Conservation (phyloP, 805 yeast species). For the Starmerella riodocensis region DNA sequence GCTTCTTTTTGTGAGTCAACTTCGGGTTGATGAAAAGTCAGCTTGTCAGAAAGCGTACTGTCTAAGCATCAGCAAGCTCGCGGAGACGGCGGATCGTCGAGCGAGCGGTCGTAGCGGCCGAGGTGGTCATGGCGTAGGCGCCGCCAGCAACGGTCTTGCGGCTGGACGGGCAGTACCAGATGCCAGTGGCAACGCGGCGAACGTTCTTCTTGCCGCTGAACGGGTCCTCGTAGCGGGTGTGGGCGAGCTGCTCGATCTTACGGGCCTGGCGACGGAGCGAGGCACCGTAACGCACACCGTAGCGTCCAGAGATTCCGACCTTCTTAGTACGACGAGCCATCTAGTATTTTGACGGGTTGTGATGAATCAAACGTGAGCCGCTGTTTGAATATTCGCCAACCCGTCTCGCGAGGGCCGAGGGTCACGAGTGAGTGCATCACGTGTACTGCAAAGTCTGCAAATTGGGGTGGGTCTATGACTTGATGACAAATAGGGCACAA, state of each 20-base stretch:
- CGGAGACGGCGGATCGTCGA: slow-evolving; percentile 99
- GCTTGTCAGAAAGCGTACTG: no score
- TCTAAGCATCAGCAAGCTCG: slow-evolving; percentile 98
- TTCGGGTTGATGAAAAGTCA: no score
- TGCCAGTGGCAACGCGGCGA: slow-evolving; percentile 95
- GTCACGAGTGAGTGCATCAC: slow-evolving; percentile 5
- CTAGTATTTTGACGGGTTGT: slow-evolving; percentile 5
- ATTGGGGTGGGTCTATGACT: no score
- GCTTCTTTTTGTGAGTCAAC: no score
- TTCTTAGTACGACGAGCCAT: slow-evolving; percentile 99
- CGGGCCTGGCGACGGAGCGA: slow-evolving; percentile 99
- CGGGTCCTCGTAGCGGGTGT: slow-evolving; percentile 96
- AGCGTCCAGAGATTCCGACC: slow-evolving; percentile 99
- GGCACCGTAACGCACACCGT: slow-evolving; percentile 99
- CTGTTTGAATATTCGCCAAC: neutral
- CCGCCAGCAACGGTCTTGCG: slow-evolving; percentile 98
- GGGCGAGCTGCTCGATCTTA: slow-evolving; percentile 98
- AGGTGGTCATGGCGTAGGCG: slow-evolving; percentile 95
- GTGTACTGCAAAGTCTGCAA: neutral
- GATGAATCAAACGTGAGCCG: neutral
- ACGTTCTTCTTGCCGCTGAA: slow-evolving; percentile 99
- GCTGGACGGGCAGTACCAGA: slow-evolving; percentile 96
- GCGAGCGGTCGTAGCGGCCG: slow-evolving; percentile 99
- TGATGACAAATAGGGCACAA: no score
- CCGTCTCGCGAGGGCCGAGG: neutral